phyloP scores from a whole-genome alignment of 345 rosid genomes.

The Erodium maritimum region DNA sequence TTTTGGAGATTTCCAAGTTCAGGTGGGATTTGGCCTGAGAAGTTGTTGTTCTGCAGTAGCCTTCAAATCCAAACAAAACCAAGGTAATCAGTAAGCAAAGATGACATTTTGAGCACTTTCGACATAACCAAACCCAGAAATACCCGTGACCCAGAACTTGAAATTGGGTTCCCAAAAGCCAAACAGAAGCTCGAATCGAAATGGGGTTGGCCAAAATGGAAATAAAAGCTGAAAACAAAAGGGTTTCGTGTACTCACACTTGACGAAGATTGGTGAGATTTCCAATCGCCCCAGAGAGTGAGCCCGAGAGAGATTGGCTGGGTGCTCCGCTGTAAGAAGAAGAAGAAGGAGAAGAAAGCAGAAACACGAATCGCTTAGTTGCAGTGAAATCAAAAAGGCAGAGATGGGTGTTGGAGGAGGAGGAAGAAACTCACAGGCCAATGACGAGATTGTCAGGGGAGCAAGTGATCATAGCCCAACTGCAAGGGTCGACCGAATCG shows the following conservation, averaged over 20 bases:
- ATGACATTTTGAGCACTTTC: background rate
- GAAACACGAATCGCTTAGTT: background rate
- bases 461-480: constrained; percentile 93
- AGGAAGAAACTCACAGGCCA: constrained; percentile 47
- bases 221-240: too few species aligned
- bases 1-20: constrained; percentile 55
- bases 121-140: background rate
- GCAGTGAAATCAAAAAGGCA: background rate
- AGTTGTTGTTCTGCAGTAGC: constrained; percentile 81
- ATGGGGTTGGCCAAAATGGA: too few species aligned
- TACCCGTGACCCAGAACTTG: constrained; percentile 5
- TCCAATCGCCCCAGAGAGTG: constrained; percentile 52
- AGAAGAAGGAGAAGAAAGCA: background rate
- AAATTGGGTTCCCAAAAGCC: constrained; percentile 5
- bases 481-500: constrained; percentile 92
- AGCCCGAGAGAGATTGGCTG: constrained; percentile 84
- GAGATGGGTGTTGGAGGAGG: background rate
- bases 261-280: constrained; percentile 87
- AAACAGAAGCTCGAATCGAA: background rate
- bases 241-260: constrained; percentile 40
- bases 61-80: constrained; percentile 26
- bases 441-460: constrained; percentile 67
- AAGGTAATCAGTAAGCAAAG: background rate
- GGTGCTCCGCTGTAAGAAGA: constrained; percentile 62
- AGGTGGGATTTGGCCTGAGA: constrained; percentile 70